Conservation (phyloP, 23 red algal genomes). For the Gracilaria gracilis region DNA sequence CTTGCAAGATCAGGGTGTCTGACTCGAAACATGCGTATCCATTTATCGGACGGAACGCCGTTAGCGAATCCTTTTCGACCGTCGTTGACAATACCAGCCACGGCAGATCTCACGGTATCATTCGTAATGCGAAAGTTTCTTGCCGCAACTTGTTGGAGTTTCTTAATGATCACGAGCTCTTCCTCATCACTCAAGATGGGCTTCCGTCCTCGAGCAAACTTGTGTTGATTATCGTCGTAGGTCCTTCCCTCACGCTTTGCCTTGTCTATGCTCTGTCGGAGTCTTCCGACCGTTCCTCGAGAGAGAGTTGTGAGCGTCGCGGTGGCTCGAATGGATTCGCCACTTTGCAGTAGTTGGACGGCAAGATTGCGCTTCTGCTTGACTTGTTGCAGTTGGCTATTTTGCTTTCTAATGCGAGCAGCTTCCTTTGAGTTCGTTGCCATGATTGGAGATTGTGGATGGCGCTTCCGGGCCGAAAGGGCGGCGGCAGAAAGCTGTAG, state of each 20-base stretch:
- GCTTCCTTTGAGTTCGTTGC: not conserved
- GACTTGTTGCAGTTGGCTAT: not conserved
- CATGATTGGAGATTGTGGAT: not conserved
- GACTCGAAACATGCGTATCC: not conserved
- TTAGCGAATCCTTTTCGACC: not conserved
- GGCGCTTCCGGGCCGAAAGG: too few relatives aligned
- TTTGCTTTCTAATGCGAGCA: not conserved
- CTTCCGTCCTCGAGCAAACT: not conserved
- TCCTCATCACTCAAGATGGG: constrained; percentile 9
- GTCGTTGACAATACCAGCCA: constrained; percentile 16
- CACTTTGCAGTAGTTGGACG: not conserved
- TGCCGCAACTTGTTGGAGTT: not conserved
- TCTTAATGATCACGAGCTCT: not conserved
- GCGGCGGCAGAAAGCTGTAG: too few relatives aligned
- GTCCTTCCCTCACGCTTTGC: not conserved
- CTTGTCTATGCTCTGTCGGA: not conserved
- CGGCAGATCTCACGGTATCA: not conserved
- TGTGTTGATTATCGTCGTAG: not conserved
- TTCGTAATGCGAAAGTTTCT: not conserved
- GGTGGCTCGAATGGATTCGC: not conserved
- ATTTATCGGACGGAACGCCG: not conserved
- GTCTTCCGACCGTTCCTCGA: not conserved
- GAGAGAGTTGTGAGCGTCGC: not conserved
- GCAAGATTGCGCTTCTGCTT: not conserved
- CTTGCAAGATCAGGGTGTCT: constrained; percentile 7